Evolutionary conservation across 139 green algal genomes (phyloP), one percentile per base, ranked within the genome.

Genomic region (Volvox africanus): DNA sequence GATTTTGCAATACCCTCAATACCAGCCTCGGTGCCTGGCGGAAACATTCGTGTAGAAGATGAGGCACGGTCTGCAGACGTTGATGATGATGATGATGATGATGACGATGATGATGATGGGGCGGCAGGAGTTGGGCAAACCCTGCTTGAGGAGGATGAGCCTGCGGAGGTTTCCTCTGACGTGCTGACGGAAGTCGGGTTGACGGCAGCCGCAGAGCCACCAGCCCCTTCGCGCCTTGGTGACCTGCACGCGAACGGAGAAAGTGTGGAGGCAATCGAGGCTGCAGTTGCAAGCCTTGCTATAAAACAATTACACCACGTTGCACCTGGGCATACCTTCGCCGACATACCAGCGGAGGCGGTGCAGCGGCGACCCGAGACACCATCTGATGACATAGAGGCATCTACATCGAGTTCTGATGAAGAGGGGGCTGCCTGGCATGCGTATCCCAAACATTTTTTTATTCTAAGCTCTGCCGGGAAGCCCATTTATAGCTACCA

Each of bases 401-500:
- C 61, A n/a, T 55, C 81, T 62, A 77, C 68, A 24, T 73, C 37
- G 30, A 36, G 44, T 22, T 44, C n/a, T 17, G 69, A 82, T 24
- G 83, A 68, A 5, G 83, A 80, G 35, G 83, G 44, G 33, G 71
- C 28, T 0, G 28, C 21, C 19, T 93, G 91, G 91, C 33, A 81
- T 13, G n/a, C 55, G 19, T 91, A 92, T 33, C 75, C 36, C 44
- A 93, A 91, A 67, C 97, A 98, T 86, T 95, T 98, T 76, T 96
- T 98, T 78, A 93, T 98, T 30, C 92, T 98, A 11, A 97, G 91
- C 75, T 94, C 93, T 20, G 84, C 87, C 32, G 97, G 97, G 21
- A 98, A 97, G 91, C 97, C 97, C 6, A 93, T 99, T 19, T 99
- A 94, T 88, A 93, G 92, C 22, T 85, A 93, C 28, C 94, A 97